Evolutionary conservation across 2,329 filamentous ascomycete species (phyloP), one percentile per base, ranked within the genome.

Genomic region (Trichoderma gracile): DNA sequence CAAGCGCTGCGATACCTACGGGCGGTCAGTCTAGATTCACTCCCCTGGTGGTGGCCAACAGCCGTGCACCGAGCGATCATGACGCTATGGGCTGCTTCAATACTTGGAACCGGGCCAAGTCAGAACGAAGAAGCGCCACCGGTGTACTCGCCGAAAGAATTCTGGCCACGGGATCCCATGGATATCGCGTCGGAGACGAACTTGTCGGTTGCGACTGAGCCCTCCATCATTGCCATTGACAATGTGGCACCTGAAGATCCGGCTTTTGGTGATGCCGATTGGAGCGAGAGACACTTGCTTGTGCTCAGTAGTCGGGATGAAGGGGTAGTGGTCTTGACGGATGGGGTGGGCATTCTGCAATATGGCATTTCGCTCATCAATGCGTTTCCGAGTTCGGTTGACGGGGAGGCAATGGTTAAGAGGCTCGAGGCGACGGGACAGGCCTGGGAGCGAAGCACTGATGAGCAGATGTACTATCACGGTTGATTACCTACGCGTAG

Each of bases 1-100:
- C 89, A 91, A 74, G 82, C 90, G 3, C 77, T 89, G 49, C 81
- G 86, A 3, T 79, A 89, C 12, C 75, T 90, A 45, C 79, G 83
- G 7, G 77, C 78, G 15, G 89, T 91, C 83, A 81, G 85, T 2
- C 76, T 78, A 33, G 82, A 86, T 55, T 79, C 84, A 3, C 82
- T 87, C 23, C 89, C 89, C 6, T 84, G 82, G 43, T 92, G 89
- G 89, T 91, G 88, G 88, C 79, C 86, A n/a, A 84, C 82, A 1
- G 88, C 87, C 3, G 78, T 91, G 46, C 91, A 91, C 72, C 85
- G 89, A n/a, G 87, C 82, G 2, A 82, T 82, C 4, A 77, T 89
- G 63, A 82, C 87, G 46, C 77, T 89, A 2, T 89, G 86, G 87
- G 80, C 82, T 2, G 85, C 89, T 68, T 84, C 85, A 68, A 74